Evolutionary conservation across 2,329 filamentous ascomycete genomes (phyloP).

Genomic region (Venturia pyrina): DNA sequence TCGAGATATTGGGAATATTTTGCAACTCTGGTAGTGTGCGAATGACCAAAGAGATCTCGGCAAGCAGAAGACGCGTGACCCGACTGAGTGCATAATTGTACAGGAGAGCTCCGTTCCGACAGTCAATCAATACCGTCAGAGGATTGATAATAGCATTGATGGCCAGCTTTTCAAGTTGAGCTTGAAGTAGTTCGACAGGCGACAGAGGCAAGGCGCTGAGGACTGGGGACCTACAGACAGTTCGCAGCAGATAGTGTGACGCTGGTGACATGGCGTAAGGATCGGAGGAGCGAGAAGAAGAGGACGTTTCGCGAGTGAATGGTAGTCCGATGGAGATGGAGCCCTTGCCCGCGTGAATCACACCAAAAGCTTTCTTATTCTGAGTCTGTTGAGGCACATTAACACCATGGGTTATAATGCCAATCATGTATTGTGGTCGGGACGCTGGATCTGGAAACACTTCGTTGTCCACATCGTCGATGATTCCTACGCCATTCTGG

Average conservation of each 20-base stretch:
- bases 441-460: constrained; percentile 57
- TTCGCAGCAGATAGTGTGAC: constrained; percentile 17
- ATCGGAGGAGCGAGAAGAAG: constrained; percentile 14
- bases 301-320: constrained; percentile 27
- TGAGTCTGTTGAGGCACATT: constrained; percentile 24
- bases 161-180: constrained; percentile 70
- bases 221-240: constrained; percentile 49
- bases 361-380: constrained; percentile 37
- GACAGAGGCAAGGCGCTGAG: constrained; percentile 51
- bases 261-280: constrained; percentile 18
- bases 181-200: constrained; percentile 52
- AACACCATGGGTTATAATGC: constrained; percentile 52
- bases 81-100: constrained; percentile 55
- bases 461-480: constrained; percentile 64
- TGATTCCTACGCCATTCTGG: constrained; percentile 71
- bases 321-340: constrained; percentile 47
- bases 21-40: constrained; percentile 63
- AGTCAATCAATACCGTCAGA: constrained; percentile 68
- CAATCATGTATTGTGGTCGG: constrained; percentile 68
- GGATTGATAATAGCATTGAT: constrained; percentile 71
- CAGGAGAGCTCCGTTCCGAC: constrained; percentile 60
- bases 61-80: constrained; percentile 60
- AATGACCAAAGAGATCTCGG: constrained; percentile 66
- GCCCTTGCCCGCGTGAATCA: constrained; percentile 49
- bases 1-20: constrained; percentile 47